Conservation (phyloP, 208 protist species). For the Crithidia mellificae region DNA sequence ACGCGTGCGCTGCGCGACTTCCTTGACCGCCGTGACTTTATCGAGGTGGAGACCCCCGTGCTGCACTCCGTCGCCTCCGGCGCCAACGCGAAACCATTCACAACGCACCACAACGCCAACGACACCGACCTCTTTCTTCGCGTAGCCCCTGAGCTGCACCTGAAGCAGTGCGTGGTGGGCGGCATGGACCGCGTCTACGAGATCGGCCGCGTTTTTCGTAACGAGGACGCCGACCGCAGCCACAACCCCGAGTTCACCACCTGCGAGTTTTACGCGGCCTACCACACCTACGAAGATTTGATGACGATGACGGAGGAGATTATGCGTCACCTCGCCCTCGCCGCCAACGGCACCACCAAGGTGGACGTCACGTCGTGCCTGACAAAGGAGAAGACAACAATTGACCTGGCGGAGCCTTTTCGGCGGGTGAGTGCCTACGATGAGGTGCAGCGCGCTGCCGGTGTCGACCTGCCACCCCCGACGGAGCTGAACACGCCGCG, state of each 20-base stretch:
- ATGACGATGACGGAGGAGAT: slow-evolving; percentile 94
- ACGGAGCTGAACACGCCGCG: slow-evolving; percentile 77
- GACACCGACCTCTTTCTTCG: slow-evolving; percentile 79
- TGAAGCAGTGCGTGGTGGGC: slow-evolving; percentile 95
- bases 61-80: slow-evolving; percentile 87
- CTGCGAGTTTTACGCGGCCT: slow-evolving; percentile 94
- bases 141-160: slow-evolving; percentile 93
- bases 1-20: slow-evolving; percentile 69
- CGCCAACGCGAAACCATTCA: slow-evolving; percentile 92
- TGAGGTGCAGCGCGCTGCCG: slow-evolving; percentile 74
- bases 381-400: slow-evolving; percentile 35
- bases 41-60: slow-evolving; percentile 96
- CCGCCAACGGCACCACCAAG: slow-evolving; percentile 48
- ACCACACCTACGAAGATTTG: slow-evolving; percentile 94
- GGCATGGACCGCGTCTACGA: slow-evolving; percentile 95
- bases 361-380: slow-evolving; percentile 41
- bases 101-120: slow-evolving; percentile 91
- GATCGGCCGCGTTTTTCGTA: slow-evolving; percentile 94
- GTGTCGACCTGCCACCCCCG: slow-evolving; percentile 74
- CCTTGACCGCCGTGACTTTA: slow-evolving; percentile 73
- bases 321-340: slow-evolving; percentile 66
- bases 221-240: slow-evolving; percentile 93
- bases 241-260: slow-evolving; percentile 97
- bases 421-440: slow-evolving; percentile 87
- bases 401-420: slow-evolving; percentile 91